Evolutionary conservation across 306 rosid genomes (phyloP).

Genomic region (Glycine latifolia): DNA sequence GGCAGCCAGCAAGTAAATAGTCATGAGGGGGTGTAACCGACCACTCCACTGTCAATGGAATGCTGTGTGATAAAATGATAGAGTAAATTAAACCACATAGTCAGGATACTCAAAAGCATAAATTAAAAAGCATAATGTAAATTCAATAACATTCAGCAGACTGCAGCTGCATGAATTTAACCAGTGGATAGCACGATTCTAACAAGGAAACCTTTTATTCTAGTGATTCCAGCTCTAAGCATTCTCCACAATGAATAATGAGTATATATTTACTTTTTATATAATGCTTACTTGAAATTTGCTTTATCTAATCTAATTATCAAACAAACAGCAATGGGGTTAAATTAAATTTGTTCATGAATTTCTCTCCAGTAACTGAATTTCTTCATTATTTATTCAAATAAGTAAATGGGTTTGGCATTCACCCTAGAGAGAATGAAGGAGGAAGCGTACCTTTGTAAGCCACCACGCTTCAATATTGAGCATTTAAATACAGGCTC

Average conservation of each 20-base stretch:
- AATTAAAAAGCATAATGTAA: slow-evolving; percentile 23
- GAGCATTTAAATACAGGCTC: slow-evolving; percentile 87
- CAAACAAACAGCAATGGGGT: slow-evolving; percentile 25
- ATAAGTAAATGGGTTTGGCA: not conserved
- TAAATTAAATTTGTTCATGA: slow-evolving; percentile 13
- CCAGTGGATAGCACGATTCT: not conserved
- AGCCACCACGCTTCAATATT: slow-evolving; percentile 64
- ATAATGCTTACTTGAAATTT: slow-evolving; percentile 1
- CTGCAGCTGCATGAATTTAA: slow-evolving; percentile 24
- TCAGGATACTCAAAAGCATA: slow-evolving; percentile 13
- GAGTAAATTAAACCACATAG: slow-evolving; percentile 40
- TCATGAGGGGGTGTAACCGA: slow-evolving; percentile 81
- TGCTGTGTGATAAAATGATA: slow-evolving; percentile 62
- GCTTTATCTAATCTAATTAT: slow-evolving; percentile 20
- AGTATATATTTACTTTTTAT: not conserved
- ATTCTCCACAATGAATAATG: slow-evolving; percentile 4
- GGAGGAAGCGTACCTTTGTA: slow-evolving; percentile 62
- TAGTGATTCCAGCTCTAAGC: slow-evolving; percentile 6
- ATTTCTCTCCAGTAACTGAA: slow-evolving; percentile 13
- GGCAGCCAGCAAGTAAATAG: slow-evolving; percentile 87
- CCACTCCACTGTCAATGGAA: slow-evolving; percentile 95
- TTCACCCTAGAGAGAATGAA: slow-evolving; percentile 22
- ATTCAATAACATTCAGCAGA: slow-evolving; percentile 35
- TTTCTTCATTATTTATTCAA: not conserved
- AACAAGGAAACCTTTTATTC: not conserved